Base-by-base conservation (phyloP, 352 stramenopile genomes). In the Globisporangium perplexum region DNA sequence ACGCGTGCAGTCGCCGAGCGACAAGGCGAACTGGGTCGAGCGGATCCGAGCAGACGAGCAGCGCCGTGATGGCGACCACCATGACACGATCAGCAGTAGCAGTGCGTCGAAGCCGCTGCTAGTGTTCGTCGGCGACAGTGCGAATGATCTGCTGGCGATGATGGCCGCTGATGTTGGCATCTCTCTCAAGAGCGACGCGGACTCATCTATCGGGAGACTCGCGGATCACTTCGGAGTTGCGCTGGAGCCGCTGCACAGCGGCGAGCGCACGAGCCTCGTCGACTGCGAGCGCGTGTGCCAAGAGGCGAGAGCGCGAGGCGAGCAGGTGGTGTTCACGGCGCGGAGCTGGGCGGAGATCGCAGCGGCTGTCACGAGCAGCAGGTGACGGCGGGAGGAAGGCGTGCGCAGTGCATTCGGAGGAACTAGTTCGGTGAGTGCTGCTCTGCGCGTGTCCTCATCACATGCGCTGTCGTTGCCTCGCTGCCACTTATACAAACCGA, bases 41-140 rank as follows among this genome's bases (percentile, higher is more conserved):
- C 33, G 62, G 3, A 48, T 70, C 14, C 55, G 57, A 39, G 26
- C 23, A 0, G 4, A 15, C 12, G 45, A 59, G 20, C 39, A 10
- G 23, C 14, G 18, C 12, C 10, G 4, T 17, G 31, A 4, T 17
- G 31, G 31, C 4, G 31, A 38, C n/a, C n/a, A n/a, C n/a, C n/a
- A n/a, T 38, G 31, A 1, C 28, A 38, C 24, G 41, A 41, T 1
- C 28, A 54, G 18, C 18, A 39, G 10, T 23, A 48, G 11, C 43
- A n/a, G 6, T n/a, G 4, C 17, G 41, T 4, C 18, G 50, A 1
- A 56, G 6, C 41, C 41, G 0, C 50, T 57, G 0, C 26, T 77
- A 3, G 52, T 88, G n/a, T 92, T 78, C 51, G 62, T 92, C 22
- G 81, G 81, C 10, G 81, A 92, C 45, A 87, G 78, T 43, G 66